These are phyloP conservation scores for Colletotrichum aenigma DNA, from an alignment of 2,329 filamentous ascomycete species.

Conservation along the genomic window DNA sequence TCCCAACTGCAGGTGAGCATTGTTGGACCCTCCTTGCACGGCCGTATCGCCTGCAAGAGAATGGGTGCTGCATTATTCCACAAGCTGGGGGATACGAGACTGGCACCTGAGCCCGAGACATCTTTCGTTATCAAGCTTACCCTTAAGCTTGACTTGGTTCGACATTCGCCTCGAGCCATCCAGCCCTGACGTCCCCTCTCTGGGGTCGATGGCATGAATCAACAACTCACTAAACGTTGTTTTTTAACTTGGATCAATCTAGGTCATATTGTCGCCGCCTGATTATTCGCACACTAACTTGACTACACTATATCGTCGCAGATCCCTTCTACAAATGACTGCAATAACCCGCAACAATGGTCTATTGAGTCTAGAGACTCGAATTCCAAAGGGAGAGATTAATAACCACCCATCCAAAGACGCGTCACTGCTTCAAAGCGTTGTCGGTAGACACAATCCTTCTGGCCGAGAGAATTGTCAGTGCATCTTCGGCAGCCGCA, in stretches of 20 bases:
- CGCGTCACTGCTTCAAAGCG: neutral
- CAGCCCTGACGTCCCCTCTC: neutral
- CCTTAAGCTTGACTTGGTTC: neutral
- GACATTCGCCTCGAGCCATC: neutral
- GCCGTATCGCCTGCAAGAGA: neutral
- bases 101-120: neutral
- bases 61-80: neutral
- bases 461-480: neutral
- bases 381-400: neutral
- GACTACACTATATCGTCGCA: neutral
- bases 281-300: neutral
- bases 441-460: neutral
- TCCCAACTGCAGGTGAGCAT: slow-evolving; percentile 12
- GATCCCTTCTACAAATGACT: neutral
- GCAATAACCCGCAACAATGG: neutral
- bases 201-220: neutral
- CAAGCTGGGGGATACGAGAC: neutral
- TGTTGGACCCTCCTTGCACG: neutral
- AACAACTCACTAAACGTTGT: neutral
- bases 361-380: neutral
- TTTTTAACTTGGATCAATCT: neutral
- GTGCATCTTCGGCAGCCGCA: neutral
- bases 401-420: neutral
- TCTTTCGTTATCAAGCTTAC: neutral
- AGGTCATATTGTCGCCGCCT: neutral